These are phyloP conservation scores for Mycena sp. DNA, from an alignment of 1,284 basidiomycete genomes.

Conservation along the genomic window DNA sequence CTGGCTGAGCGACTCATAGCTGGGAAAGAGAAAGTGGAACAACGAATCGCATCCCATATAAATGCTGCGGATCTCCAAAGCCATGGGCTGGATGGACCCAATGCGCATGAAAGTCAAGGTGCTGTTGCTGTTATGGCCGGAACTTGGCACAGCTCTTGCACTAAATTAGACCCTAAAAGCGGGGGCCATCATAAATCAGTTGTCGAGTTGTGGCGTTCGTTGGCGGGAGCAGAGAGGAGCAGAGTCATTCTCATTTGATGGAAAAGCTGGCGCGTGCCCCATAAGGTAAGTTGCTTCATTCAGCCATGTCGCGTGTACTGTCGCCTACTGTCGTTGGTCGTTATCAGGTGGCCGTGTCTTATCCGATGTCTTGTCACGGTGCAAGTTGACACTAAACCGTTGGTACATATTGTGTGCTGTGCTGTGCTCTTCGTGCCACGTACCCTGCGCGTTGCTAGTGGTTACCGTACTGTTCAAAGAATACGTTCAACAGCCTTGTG, in stretches of 20 bases:
- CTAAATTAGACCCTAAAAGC: neutral
- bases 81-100: neutral
- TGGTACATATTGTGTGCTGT: too few relatives aligned
- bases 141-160: conserved; percentile 21
- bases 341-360: too few relatives aligned
- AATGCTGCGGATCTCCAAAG: conserved; percentile 1
- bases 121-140: conserved; percentile 14
- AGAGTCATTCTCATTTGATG: neutral
- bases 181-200: neutral
- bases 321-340: too few relatives aligned
- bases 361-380: too few relatives aligned
- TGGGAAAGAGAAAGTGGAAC: conserved; percentile 12
- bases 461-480: too few relatives aligned
- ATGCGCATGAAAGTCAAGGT: neutral
- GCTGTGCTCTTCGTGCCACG: too few relatives aligned
- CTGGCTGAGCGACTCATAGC: conserved; percentile 25
- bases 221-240: neutral
- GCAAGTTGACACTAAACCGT: too few relatives aligned
- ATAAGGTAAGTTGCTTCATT: neutral
- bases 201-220: neutral
- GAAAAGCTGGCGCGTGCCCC: neutral
- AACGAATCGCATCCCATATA: neutral
- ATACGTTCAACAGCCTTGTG: too few relatives aligned
- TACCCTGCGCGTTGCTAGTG: too few relatives aligned
- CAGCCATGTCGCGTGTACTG: conserved; percentile 1